These are phyloP conservation scores for Prunus armeniaca DNA, from an alignment of 306 rosid species.

Conservation along the genomic window DNA sequence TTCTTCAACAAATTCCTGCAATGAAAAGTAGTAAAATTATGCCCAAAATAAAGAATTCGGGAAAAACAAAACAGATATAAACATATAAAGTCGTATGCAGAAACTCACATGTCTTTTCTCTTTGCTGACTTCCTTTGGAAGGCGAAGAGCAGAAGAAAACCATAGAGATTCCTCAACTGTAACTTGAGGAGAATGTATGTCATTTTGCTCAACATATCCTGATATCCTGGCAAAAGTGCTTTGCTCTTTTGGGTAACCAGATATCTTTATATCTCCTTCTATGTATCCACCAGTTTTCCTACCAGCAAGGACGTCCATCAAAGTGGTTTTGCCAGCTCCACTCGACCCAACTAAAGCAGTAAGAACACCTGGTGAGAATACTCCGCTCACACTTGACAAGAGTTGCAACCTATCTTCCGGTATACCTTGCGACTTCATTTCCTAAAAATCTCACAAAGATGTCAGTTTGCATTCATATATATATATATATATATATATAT, in stretches of 20 bases:
- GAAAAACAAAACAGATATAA: neutral
- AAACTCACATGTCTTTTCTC: conserved; percentile 58
- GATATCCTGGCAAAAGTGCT: conserved; percentile 78
- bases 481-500: neutral
- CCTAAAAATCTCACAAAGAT: conserved; percentile 32
- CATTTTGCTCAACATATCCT: conserved; percentile 94
- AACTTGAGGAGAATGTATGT: conserved; percentile 92
- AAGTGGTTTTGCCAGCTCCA: conserved; percentile 95
- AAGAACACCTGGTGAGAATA: conserved; percentile 88
- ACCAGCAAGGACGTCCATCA: conserved; percentile 95
- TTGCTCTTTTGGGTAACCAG: conserved; percentile 83
- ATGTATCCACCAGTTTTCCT: conserved; percentile 93
- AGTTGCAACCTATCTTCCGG: conserved; percentile 70
- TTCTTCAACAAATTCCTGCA: conserved; percentile 85
- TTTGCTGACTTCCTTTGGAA: conserved; percentile 63
- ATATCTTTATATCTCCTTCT: conserved; percentile 76
- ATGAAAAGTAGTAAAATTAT: conserved; percentile 16
- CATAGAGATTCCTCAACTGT: conserved; percentile 79
- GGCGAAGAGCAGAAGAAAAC: conserved; percentile 89
- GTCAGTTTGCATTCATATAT: neutral
- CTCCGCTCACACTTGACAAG: conserved; percentile 74
- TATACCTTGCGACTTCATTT: conserved; percentile 64
- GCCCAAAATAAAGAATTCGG: neutral
- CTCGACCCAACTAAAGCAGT: conserved; percentile 92
- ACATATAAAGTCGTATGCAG: neutral